phyloP scores from a whole-genome alignment of 768 basidiomycete genomes.

The Kwoniella dejecticola region DNA sequence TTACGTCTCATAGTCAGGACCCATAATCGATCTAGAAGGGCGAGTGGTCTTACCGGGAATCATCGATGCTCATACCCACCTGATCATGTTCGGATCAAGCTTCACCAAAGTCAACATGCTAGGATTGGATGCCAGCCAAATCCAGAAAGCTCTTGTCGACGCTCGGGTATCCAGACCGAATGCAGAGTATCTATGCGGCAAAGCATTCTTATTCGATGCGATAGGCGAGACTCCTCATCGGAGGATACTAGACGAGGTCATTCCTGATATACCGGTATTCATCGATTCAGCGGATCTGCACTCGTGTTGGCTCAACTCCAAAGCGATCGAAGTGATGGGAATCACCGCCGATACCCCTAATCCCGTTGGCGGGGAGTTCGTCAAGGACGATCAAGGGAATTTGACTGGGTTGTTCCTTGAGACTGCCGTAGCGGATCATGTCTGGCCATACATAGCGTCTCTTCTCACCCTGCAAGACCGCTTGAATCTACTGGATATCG shows the following conservation, averaged over 20 bases:
- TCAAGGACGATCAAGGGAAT: slow-evolving; percentile 25
- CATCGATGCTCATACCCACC: slow-evolving; percentile 36
- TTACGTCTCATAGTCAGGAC: not conserved
- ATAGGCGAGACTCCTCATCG: slow-evolving; percentile 17
- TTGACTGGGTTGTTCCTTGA: slow-evolving; percentile 33
- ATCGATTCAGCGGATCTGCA: slow-evolving; percentile 35
- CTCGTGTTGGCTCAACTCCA: slow-evolving; percentile 31
- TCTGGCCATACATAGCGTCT: slow-evolving; percentile 32
- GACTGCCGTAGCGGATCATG: slow-evolving; percentile 25
- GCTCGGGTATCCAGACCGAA: slow-evolving; percentile 8
- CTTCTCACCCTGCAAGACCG: slow-evolving; percentile 13
- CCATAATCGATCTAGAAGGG: slow-evolving; percentile 4
- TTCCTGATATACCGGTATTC: slow-evolving; percentile 29
- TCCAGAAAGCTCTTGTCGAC: slow-evolving; percentile 13
- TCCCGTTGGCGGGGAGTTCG: slow-evolving; percentile 32
- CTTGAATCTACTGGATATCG: slow-evolving; percentile 6
- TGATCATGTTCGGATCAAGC: slow-evolving; percentile 23
- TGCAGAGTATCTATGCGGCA: slow-evolving; percentile 9
- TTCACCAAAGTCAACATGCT: slow-evolving; percentile 1
- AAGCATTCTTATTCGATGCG: slow-evolving; percentile 21
- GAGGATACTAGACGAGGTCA: slow-evolving; percentile 22
- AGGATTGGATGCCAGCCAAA: slow-evolving; percentile 6
- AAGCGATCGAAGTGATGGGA: slow-evolving; percentile 25
- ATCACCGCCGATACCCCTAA: slow-evolving; percentile 13
- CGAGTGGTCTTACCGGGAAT: slow-evolving; percentile 29